phyloP scores from a whole-genome alignment of 75 land plant species.

The Pinus tabuliformis region DNA sequence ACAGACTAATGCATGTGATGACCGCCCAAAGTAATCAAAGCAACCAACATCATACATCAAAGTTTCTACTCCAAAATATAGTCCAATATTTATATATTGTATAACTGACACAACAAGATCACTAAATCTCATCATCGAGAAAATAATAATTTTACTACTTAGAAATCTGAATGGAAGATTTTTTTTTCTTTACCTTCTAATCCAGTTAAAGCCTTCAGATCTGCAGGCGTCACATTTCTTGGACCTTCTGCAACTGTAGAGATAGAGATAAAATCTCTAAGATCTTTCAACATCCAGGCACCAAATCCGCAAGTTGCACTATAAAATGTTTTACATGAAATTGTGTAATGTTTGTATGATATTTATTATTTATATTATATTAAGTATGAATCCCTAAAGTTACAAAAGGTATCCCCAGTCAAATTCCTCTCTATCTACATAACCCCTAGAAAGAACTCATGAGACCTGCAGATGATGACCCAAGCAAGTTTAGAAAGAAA shows the following conservation, averaged over 20 bases:
- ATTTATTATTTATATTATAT: background rate
- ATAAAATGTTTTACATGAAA: background rate
- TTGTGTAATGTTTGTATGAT: background rate
- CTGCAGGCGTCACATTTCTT: constrained; percentile 77
- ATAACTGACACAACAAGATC: constrained; percentile 4
- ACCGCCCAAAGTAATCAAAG: no score
- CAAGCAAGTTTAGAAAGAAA: no score
- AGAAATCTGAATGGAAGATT: background rate
- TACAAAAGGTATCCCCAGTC: background rate
- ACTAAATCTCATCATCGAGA: background rate
- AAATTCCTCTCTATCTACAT: no score
- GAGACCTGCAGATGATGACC: no score
- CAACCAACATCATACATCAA: no score
- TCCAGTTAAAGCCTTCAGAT: constrained; percentile 65
- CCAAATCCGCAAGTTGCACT: background rate
- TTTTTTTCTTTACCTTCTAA: constrained; percentile 58
- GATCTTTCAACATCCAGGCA: background rate
- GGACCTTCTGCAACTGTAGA: constrained; percentile 67
- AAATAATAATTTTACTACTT: background rate
- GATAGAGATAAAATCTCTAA: background rate
- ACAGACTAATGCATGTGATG: background rate
- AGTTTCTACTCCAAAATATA: background rate
- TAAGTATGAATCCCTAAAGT: background rate
- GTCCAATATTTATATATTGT: constrained; percentile 3
- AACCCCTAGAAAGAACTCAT: no score